These are phyloP conservation scores for Leonotis leonurus DNA, from an alignment of 257 asterid species.

Conservation along the genomic window DNA sequence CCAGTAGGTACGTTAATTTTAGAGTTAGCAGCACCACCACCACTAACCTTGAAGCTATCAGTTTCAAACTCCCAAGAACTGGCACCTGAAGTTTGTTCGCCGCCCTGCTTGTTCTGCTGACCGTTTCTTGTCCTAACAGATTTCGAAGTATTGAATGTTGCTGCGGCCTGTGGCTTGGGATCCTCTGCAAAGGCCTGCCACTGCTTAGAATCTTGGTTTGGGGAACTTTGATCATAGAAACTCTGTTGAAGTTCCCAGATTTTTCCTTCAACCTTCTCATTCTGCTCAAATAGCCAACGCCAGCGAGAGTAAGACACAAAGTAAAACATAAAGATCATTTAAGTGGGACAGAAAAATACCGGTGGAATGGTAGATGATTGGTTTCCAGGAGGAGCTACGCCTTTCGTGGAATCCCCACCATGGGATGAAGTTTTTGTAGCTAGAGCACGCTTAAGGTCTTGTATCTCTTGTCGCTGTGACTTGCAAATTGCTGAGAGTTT, in stretches of 20 bases:
- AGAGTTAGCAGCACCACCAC: conserved; percentile 35
- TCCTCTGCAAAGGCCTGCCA: conserved; percentile 89
- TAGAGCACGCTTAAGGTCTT: conserved; percentile 71
- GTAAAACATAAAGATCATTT: background rate
- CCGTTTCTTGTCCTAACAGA: conserved; percentile 72
- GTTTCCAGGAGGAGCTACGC: conserved; percentile 42
- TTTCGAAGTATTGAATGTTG: conserved; percentile 30
- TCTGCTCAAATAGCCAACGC: conserved; percentile 23
- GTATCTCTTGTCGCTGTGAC: conserved; percentile 90
- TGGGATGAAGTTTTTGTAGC: conserved; percentile 70
- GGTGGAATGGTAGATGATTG: conserved; percentile 35
- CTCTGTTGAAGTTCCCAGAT: conserved; percentile 74
- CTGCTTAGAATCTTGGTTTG: conserved; percentile 51
- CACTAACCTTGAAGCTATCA: conserved; percentile 70
- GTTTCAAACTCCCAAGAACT: conserved; percentile 73
- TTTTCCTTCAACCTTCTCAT: conserved; percentile 68
- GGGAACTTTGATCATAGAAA: conserved; percentile 41
- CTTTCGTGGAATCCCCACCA: conserved; percentile 37
- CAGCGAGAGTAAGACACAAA: conserved; percentile 8
- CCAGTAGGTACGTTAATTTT: conserved; percentile 31
- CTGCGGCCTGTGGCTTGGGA: too few species aligned
- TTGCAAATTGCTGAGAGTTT: conserved; percentile 88
- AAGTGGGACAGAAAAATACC: conserved; percentile 27
- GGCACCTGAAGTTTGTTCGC: conserved; percentile 32
- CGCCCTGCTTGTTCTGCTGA: conserved; percentile 37